A percentile compares a stretch with the other conserved stretches of the same genome.
These are phyloP conservation scores for Cystobasidium tubakii DNA, from an alignment of 768 basidiomycete species.

Conservation along the genomic window DNA sequence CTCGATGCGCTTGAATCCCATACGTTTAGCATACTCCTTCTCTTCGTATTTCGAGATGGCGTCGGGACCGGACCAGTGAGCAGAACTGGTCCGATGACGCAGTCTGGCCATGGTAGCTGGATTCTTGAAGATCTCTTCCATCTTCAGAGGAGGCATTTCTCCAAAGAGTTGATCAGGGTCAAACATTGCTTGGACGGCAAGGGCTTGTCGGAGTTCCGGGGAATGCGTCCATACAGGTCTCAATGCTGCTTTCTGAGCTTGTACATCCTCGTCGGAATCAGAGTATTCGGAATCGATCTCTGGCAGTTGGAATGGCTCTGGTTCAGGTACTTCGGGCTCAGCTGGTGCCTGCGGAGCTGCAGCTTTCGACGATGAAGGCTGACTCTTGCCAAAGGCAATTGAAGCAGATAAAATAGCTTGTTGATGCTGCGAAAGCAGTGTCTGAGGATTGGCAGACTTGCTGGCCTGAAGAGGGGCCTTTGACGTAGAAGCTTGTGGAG, in stretches of 20 bases:
- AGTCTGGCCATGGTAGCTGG: slow-evolving; percentile 68
- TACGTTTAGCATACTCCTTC: slow-evolving; percentile 74
- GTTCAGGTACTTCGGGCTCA: slow-evolving; percentile 18
- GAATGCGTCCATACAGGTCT: slow-evolving; percentile 87
- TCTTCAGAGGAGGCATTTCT: slow-evolving; percentile 70
- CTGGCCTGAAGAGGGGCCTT: not conserved
- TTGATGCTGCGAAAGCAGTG: slow-evolving; percentile 30
- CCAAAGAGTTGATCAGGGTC: slow-evolving; percentile 74
- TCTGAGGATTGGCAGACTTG: slow-evolving; percentile 8
- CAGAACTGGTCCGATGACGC: slow-evolving; percentile 81
- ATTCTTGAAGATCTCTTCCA: slow-evolving; percentile 81
- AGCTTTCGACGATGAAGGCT: not conserved
- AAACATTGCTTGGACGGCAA: slow-evolving; percentile 74
- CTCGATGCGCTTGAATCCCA: slow-evolving; percentile 59
- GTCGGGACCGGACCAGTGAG: slow-evolving; percentile 94
- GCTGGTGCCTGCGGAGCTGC: not conserved
- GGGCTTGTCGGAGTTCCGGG: slow-evolving; percentile 70
- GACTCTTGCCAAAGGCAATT: slow-evolving; percentile 7
- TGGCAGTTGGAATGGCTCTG: slow-evolving; percentile 63
- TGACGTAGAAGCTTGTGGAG: not conserved
- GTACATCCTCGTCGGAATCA: slow-evolving; percentile 85
- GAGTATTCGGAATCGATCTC: slow-evolving; percentile 97
- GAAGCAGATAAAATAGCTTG: slow-evolving; percentile 28
- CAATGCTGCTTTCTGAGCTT: slow-evolving; percentile 61
- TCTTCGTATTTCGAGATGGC: slow-evolving; percentile 76